phyloP scores from a whole-genome alignment of 83 land plant genomes.

The Picea mariana region DNA sequence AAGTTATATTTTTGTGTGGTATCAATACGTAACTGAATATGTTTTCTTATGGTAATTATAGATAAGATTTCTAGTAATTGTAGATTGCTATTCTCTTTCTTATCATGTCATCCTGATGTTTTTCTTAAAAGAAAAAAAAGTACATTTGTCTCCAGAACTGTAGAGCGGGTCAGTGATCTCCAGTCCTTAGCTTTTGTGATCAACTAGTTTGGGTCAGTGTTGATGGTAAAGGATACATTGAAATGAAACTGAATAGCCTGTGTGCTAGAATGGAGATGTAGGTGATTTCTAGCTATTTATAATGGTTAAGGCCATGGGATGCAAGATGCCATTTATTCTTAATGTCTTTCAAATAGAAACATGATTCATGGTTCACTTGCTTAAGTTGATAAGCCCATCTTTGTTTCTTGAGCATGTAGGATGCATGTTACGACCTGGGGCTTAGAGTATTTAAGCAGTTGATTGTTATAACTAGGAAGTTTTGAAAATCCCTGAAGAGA shows the following conservation, averaged over 20 bases:
- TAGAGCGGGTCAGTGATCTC: no score
- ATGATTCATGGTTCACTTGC: no score
- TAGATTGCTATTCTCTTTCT: neutral
- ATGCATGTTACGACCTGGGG: neutral
- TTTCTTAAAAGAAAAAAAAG: neutral
- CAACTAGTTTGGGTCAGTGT: neutral
- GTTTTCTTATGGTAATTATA: neutral
- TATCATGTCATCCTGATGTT: neutral
- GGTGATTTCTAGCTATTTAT: neutral
- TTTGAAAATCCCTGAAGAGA: neutral
- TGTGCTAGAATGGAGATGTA: neutral
- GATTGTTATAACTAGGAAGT: neutral
- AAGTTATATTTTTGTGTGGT: neutral
- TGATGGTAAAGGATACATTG: neutral
- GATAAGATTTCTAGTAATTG: neutral
- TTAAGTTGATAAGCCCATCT: no score
- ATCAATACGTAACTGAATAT: neutral
- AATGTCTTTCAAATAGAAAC: neutral
- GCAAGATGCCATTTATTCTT: neutral
- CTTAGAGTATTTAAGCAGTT: neutral
- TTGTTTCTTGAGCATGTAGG: neutral
- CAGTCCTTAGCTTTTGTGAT: neutral
- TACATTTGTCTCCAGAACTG: neutral
- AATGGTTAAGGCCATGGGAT: neutral
- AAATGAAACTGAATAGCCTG: neutral